phyloP scores from a whole-genome alignment of 1,284 basidiomycete genomes.

The Volvariella surrecta region DNA sequence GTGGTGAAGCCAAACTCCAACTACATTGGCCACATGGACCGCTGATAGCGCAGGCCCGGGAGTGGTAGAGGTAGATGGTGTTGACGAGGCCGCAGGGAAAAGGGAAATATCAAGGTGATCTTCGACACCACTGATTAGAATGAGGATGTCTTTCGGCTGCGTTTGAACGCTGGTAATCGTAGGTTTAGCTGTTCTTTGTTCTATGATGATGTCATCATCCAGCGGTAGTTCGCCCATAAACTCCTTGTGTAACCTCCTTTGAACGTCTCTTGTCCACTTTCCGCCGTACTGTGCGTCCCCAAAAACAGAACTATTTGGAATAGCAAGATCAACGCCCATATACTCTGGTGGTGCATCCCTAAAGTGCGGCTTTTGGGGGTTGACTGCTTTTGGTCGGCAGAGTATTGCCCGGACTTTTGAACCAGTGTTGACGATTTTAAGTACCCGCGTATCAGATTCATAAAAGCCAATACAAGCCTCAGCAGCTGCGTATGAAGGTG shows the following conservation, averaged over 20 bases:
- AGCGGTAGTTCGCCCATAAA: slow-evolving; percentile 17
- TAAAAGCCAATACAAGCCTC: slow-evolving; percentile 37
- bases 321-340: neutral
- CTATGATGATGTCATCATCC: slow-evolving; percentile 16
- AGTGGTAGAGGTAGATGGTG: neutral
- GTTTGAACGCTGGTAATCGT: slow-evolving; percentile 36
- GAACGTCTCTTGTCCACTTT: slow-evolving; percentile 26
- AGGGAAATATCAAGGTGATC: neutral
- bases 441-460: slow-evolving; percentile 29
- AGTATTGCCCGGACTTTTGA: slow-evolving; percentile 50
- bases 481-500: slow-evolving; percentile 16
- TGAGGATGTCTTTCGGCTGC: slow-evolving; percentile 41
- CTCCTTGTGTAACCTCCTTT: slow-evolving; percentile 17
- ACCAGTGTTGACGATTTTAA: slow-evolving; percentile 45
- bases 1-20: too few species aligned
- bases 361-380: slow-evolving; percentile 35
- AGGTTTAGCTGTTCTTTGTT: slow-evolving; percentile 47
- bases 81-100: neutral
- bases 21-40: neutral
- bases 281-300: slow-evolving; percentile 21
- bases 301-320: neutral
- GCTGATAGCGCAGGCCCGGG: neutral
- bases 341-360: slow-evolving; percentile 32
- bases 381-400: slow-evolving; percentile 6
- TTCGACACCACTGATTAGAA: slow-evolving; percentile 21